Base-by-base conservation (phyloP, 2,329 filamentous ascomycete genomes). In the Verticillium nonalfalfae region DNA sequence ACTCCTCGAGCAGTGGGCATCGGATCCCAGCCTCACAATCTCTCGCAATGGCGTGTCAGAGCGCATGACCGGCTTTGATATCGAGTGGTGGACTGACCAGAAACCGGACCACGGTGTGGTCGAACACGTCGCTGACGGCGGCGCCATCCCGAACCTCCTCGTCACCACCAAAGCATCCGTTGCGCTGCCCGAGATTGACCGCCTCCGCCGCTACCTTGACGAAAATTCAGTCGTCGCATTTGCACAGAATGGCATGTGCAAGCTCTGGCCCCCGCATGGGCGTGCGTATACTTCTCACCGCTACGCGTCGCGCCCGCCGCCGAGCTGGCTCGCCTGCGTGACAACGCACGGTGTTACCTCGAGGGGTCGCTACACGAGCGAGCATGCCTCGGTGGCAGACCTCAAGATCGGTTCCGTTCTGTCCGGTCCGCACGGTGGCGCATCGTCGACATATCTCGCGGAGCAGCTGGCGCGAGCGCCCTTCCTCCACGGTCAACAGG, bases 231-330 rank as follows among this genome's bases (percentile, higher is more conserved):
- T 90, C 0, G 85, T 97, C n/a, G 81, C 89, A 13, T 90, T 97
- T 68, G 77, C 91, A 31, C 93, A 97, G 68, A 97, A 97, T 68
- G 94, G 94, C 56, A 90, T 97, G 85, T 93, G 90, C 36, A 81
- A 78, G 65, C 72, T 85, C 15, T 85, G 83, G 83, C 82, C 82
- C 31, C 83, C 83, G 7, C 71, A 79, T 58, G 81, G 82, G 2
- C 66, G 67, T 4, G 62, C 70, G 1, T 85, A 84, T 68, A 71
- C 73, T 39, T 64, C 68, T 1, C 69, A 74, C 59, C 74, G 81
- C 18, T 84, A 78, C 60, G 66, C 71, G 1, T 57, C 61, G 15
- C 69, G 66, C 11, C 13, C 31, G 11, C 71, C 72, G 7, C 93
- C 93, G 3, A 85, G 83, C 63, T 96, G 93, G 73, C 81, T 96